phyloP scores from a whole-genome alignment of 306 rosid species.

The Amphicarpaea edgeworthii region DNA sequence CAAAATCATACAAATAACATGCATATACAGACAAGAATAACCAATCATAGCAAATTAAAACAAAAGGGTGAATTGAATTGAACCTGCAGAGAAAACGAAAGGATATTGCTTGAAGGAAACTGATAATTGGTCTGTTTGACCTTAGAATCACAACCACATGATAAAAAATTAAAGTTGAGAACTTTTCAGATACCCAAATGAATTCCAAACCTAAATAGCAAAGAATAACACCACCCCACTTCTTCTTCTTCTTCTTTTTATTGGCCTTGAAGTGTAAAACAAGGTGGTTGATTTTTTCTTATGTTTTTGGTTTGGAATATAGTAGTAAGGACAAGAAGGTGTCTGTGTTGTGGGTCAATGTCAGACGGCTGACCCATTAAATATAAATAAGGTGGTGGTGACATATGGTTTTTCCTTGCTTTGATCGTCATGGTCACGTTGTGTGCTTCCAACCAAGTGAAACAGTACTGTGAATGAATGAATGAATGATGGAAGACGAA shows the following conservation, averaged over 20 bases:
- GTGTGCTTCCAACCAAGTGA: constrained; percentile 37
- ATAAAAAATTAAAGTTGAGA: constrained; percentile 22
- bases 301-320: constrained; percentile 45
- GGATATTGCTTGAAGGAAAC: constrained; percentile 35
- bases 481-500: constrained; percentile 47
- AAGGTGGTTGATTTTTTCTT: constrained; percentile 26
- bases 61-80: constrained; percentile 30
- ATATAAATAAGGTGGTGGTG: constrained; percentile 21
- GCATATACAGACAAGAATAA: constrained; percentile 1
- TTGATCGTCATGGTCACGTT: constrained; percentile 43
- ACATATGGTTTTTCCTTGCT: constrained; percentile 25
- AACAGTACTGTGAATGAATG: background rate
- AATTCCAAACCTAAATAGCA: constrained; percentile 7
- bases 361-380: constrained; percentile 52
- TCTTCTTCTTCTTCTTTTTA: constrained; percentile 14
- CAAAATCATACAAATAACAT: background rate
- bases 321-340: constrained; percentile 39
- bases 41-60: constrained; percentile 10
- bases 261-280: constrained; percentile 32
- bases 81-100: constrained; percentile 46
- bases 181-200: constrained; percentile 2
- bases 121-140: constrained; percentile 25
- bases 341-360: constrained; percentile 48
- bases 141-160: constrained; percentile 22
- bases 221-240: constrained; percentile 24